Evolutionary conservation across 1,284 basidiomycete species (phyloP).

Genomic region (Malassezia psittaci): DNA sequence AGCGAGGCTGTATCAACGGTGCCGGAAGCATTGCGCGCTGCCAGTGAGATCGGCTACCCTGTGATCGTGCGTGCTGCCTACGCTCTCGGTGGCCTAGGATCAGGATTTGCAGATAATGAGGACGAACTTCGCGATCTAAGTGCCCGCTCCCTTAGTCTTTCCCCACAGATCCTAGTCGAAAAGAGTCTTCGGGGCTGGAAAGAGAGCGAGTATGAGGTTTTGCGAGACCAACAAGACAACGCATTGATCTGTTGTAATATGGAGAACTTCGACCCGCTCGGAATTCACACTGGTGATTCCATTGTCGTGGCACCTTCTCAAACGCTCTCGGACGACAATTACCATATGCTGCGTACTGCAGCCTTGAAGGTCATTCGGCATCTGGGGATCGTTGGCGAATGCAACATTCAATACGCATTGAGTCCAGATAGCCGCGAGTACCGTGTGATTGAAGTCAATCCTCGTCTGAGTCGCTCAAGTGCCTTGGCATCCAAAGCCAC

Average conservation of each 20-base stretch:
- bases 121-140: conserved; percentile 90
- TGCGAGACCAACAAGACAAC: conserved; percentile 81
- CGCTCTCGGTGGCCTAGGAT: conserved; percentile 94
- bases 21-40: conserved; percentile 79
- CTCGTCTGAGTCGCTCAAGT: conserved; percentile 48
- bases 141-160: conserved; percentile 78
- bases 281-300: conserved; percentile 99
- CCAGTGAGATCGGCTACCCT: conserved; percentile 85
- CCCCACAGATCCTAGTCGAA: conserved; percentile 93
- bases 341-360: conserved; percentile 96
- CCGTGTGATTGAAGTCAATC: conserved; percentile 67
- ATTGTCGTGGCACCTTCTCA: conserved; percentile 98
- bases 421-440: conserved; percentile 88
- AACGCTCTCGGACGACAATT: conserved; percentile 85
- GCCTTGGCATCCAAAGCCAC: conserved; percentile 98
- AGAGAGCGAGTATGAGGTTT: conserved; percentile 97
- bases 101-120: conserved; percentile 90
- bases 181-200: conserved; percentile 99
- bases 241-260: conserved; percentile 90
- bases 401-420: conserved; percentile 97
- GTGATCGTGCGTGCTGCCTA: conserved; percentile 97
- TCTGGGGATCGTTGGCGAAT: conserved; percentile 95
- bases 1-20: conserved; percentile 97
- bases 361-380: conserved; percentile 96
- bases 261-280: conserved; percentile 98